Evolutionary conservation across 2,329 filamentous ascomycete species (phyloP).

Genomic region (Cytospora schulzeri): DNA sequence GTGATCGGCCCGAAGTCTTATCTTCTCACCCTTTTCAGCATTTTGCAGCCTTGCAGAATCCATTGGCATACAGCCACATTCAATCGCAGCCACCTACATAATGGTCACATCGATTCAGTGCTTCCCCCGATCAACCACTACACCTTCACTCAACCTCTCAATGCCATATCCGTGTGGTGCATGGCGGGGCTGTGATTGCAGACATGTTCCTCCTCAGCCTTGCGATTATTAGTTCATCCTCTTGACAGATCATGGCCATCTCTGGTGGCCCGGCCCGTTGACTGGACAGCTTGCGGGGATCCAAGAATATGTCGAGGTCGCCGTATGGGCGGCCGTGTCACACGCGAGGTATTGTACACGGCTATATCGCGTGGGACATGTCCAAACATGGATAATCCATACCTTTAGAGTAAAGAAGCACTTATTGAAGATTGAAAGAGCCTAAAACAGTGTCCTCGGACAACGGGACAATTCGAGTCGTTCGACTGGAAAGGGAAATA

Average conservation of each 20-base stretch:
- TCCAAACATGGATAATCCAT: background rate
- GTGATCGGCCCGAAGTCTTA: background rate
- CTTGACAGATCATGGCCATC: background rate
- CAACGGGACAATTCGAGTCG: background rate
- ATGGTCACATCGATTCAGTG: background rate
- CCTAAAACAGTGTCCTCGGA: background rate
- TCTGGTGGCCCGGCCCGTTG: background rate
- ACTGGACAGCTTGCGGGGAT: background rate
- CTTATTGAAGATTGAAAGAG: background rate
- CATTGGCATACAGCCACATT: background rate
- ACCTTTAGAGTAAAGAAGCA: background rate
- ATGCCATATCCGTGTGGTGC: too few species aligned
- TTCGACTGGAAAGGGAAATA: slow-evolving; percentile 10
- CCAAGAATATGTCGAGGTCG: background rate
- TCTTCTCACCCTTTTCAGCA: background rate
- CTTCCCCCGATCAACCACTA: background rate
- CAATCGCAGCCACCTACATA: background rate
- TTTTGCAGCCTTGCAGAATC: background rate
- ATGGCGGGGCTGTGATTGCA: background rate
- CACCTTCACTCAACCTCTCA: background rate
- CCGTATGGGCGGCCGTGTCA: background rate
- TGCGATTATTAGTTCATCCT: background rate
- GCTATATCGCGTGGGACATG: background rate
- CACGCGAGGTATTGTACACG: background rate
- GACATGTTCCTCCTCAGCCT: background rate